These are phyloP conservation scores for Pogostemon cablin DNA, from an alignment of 257 asterid genomes.

Conservation along the genomic window DNA sequence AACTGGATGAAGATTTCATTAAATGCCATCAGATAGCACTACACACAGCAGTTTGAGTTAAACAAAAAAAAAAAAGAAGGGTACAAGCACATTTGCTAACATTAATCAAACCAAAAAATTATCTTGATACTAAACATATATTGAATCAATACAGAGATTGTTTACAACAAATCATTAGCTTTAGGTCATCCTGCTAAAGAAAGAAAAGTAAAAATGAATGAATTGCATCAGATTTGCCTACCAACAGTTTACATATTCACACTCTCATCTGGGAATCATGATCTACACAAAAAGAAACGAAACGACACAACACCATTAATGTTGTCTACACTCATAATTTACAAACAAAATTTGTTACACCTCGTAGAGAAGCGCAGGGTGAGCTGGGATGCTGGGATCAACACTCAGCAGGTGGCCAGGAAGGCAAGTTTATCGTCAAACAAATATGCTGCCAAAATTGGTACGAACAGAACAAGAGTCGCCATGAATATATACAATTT, in stretches of 20 bases:
- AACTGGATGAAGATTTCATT: no score
- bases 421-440: constrained; percentile 31
- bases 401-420: constrained; percentile 24
- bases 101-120: neutral
- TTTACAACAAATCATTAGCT: neutral
- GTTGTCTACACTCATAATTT: constrained; percentile 1
- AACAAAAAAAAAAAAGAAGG: no score
- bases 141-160: constrained; percentile 6
- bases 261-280: constrained; percentile 23
- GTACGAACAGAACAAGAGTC: constrained; percentile 43
- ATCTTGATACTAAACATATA: constrained; percentile 9
- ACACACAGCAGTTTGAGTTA: no score
- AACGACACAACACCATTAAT: neutral
- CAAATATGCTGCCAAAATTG: constrained; percentile 49
- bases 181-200: neutral
- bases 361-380: neutral
- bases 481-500: constrained; percentile 40
- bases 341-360: constrained; percentile 2
- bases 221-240: constrained; percentile 20
- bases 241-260: constrained; percentile 28
- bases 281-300: constrained; percentile 14
- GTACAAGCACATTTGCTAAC: neutral
- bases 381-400: constrained; percentile 21
- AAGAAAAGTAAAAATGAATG: constrained; percentile 7
- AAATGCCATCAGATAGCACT: no score